A percentile compares a stretch with the other conserved stretches of the same genome.
phyloP scores from a whole-genome alignment of 2,329 filamentous ascomycete species.

The Dactylellina leptospora region DNA sequence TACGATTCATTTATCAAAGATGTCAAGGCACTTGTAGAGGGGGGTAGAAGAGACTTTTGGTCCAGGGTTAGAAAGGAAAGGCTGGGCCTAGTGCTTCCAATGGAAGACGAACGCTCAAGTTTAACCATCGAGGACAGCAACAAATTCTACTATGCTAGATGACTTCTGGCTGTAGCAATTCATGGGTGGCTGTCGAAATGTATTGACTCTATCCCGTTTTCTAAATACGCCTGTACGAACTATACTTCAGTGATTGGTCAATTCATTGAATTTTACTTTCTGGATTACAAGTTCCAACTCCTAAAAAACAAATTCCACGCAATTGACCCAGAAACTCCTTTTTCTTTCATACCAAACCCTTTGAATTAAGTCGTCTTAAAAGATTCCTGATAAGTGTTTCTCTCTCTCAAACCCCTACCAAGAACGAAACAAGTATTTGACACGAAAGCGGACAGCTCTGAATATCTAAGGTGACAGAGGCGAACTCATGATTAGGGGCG shows the following conservation, averaged over 20 bases:
- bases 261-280: conserved; percentile 17
- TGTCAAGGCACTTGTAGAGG: conserved; percentile 23
- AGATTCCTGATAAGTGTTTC: conserved; percentile 25
- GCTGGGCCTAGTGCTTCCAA: conserved; percentile 44
- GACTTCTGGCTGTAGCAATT: too few relatives aligned
- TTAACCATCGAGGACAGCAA: conserved; percentile 34
- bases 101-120: conserved; percentile 33
- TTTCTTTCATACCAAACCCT: conserved; percentile 45
- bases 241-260: not conserved
- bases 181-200: not conserved
- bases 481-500: conserved; percentile 25
- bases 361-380: conserved; percentile 44
- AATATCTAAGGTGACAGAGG: conserved; percentile 19
- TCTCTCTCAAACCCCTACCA: conserved; percentile 35
- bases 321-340: conserved; percentile 49
- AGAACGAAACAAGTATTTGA: conserved; percentile 49
- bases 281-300: conserved; percentile 53
- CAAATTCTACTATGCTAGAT: conserved; percentile 43
- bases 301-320: conserved; percentile 43
- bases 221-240: not conserved
- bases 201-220: not conserved
- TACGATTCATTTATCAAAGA: conserved; percentile 37
- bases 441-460: conserved; percentile 34
- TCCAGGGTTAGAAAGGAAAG: conserved; percentile 47
- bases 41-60: conserved; percentile 46